Conservation (phyloP, 2,329 filamentous ascomycete genomes). For the Venturia nashicola region DNA sequence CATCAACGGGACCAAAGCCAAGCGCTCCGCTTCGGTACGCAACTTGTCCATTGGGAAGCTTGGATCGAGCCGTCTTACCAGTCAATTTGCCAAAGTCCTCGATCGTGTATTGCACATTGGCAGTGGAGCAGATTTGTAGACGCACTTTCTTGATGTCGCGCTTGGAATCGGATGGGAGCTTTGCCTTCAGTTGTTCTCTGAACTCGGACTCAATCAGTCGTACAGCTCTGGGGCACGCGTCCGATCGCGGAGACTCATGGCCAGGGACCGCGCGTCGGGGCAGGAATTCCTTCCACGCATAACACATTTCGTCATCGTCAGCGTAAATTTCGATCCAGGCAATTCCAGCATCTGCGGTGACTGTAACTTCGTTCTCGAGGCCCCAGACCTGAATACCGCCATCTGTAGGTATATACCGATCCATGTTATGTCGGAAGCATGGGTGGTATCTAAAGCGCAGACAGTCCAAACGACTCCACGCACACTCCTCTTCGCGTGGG, state of each 20-base stretch:
- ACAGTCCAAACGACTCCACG: constrained; percentile 81
- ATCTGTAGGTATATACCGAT: constrained; percentile 47
- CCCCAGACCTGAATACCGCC: constrained; percentile 77
- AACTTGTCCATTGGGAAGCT: constrained; percentile 59
- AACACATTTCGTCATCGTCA: constrained; percentile 71
- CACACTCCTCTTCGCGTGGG: constrained; percentile 68
- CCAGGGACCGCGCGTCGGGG: constrained; percentile 14
- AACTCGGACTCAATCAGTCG: constrained; percentile 64
- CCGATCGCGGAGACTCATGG: constrained; percentile 8
- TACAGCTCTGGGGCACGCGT: constrained; percentile 55
- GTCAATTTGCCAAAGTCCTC: constrained; percentile 60
- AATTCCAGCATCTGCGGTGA: constrained; percentile 70
- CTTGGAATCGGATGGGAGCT: constrained; percentile 55
- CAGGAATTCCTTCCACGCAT: constrained; percentile 68
- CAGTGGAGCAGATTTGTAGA: constrained; percentile 63
- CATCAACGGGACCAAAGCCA: constrained; percentile 59
- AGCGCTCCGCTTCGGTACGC: constrained; percentile 68
- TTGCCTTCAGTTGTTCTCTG: constrained; percentile 33
- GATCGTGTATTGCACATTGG: constrained; percentile 60
- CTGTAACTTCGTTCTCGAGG: constrained; percentile 63
- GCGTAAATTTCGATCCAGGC: constrained; percentile 73
- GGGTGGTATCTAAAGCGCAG: constrained; percentile 84
- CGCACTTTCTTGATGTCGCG: constrained; percentile 55
- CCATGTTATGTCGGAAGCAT: constrained; percentile 74
- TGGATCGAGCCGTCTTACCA: constrained; percentile 60